These are phyloP conservation scores for Cutaneotrichosporon curvatum DNA, from an alignment of 1,284 basidiomycete genomes.

Conservation along the genomic window DNA sequence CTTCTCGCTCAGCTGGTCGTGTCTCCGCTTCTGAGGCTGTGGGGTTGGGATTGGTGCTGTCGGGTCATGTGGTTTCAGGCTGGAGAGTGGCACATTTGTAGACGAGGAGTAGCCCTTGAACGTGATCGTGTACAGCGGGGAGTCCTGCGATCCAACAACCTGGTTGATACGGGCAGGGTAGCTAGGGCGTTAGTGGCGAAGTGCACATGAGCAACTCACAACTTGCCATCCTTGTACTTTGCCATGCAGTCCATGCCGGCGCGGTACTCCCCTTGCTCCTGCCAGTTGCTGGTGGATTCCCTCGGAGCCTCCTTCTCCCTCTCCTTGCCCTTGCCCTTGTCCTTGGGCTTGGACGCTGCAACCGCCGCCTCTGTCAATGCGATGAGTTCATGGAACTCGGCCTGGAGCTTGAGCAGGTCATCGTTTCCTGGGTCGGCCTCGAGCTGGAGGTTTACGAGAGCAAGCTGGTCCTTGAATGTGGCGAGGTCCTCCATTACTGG, in stretches of 20 bases:
- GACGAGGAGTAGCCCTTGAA: constrained; percentile 94
- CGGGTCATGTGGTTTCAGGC: constrained; percentile 57
- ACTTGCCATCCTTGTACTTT: constrained; percentile 81
- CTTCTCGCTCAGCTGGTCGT: constrained; percentile 65
- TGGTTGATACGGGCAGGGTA: constrained; percentile 87
- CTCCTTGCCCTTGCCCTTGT: constrained; percentile 7
- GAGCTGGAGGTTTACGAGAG: constrained; percentile 81
- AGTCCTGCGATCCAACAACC: constrained; percentile 75
- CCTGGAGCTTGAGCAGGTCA: constrained; percentile 62
- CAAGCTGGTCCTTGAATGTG: constrained; percentile 76
- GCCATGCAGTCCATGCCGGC: constrained; percentile 92
- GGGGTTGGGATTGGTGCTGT: constrained; percentile 50
- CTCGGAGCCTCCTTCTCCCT: constrained; percentile 5
- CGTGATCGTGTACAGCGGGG: constrained; percentile 82
- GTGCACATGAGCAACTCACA: constrained; percentile 40
- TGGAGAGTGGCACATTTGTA: constrained; percentile 70
- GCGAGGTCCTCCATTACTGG: constrained; percentile 57
- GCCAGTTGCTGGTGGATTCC: constrained; percentile 20
- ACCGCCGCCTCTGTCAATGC: constrained; percentile 71
- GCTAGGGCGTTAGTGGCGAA: constrained; percentile 33
- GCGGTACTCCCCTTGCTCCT: constrained; percentile 41
- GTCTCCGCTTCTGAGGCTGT: constrained; percentile 66
- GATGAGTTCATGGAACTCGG: constrained; percentile 84
- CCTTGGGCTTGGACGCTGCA: constrained; percentile 10
- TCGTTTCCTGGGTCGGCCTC: constrained; percentile 71